A percentile compares a stretch with the other conserved stretches of the same genome.
These are phyloP conservation scores for Fusarium sp. DNA, from an alignment of 2,329 filamentous ascomycete genomes.

Conservation along the genomic window DNA sequence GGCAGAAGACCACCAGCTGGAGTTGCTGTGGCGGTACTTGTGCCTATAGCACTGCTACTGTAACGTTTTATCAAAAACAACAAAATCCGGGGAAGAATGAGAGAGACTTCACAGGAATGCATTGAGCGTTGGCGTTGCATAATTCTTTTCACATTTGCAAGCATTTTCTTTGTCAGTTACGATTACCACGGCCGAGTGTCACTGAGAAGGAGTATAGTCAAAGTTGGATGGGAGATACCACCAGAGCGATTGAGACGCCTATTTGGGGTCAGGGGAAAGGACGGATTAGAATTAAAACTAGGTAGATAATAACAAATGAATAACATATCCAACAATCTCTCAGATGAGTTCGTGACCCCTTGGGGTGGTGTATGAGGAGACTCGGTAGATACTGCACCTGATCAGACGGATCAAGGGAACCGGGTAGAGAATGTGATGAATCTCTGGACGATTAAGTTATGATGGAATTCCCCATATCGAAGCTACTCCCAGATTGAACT, in stretches of 20 bases:
- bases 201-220: background rate
- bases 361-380: background rate
- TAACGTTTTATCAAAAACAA: constrained; percentile 1
- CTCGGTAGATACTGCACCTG: background rate
- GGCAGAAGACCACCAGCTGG: constrained; percentile 12
- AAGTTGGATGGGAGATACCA: constrained; percentile 12
- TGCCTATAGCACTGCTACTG: constrained; percentile 34
- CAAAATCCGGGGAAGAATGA: background rate
- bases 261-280: background rate
- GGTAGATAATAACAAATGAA: constrained; percentile 11
- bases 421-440: background rate
- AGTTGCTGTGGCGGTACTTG: constrained; percentile 20
- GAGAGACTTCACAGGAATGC: background rate
- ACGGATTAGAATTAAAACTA: constrained; percentile 3
- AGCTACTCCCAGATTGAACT: constrained; percentile 8
- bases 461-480: background rate
- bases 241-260: constrained; percentile 5
- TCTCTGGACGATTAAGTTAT: background rate
- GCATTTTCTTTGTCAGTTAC: constrained; percentile 19
- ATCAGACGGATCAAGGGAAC: background rate
- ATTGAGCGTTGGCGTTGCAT: constrained; percentile 35
- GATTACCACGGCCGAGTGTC: constrained; percentile 18
- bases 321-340: background rate
- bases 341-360: no score
- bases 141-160: background rate